Evolutionary conservation across 176 grass and related monocot genomes (phyloP).

Genomic region (Oryza officinalis): DNA sequence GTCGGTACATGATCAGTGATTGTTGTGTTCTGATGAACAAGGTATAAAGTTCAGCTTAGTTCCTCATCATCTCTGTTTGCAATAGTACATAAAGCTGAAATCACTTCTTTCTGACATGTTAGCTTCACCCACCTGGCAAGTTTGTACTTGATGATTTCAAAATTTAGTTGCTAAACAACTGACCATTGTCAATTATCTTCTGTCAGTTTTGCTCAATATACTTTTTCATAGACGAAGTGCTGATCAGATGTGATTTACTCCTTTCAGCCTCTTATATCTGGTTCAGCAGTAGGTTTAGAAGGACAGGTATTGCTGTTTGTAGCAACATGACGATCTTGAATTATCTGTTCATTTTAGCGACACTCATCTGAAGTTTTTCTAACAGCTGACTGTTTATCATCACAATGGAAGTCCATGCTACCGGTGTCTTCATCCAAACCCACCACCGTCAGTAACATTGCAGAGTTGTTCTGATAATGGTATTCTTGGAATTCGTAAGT

Average conservation of each 20-base stretch:
- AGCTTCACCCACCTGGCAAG: background rate
- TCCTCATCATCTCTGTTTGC: background rate
- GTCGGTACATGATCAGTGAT: constrained; percentile 93
- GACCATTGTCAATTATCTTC: background rate
- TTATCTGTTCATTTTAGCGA: constrained; percentile 5
- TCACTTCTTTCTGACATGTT: background rate
- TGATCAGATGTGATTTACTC: constrained; percentile 35
- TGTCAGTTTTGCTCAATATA: background rate
- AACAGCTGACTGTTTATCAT: constrained; percentile 73
- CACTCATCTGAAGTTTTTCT: background rate
- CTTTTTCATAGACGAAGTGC: background rate
- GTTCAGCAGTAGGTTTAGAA: constrained; percentile 88
- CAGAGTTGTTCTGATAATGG: constrained; percentile 89
- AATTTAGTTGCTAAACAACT: background rate
- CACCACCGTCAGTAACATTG: constrained; percentile 69
- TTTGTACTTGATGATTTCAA: background rate
- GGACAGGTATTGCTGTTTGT: constrained; percentile 58
- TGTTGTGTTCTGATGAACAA: constrained; percentile 87
- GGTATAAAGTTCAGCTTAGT: constrained; percentile 45
- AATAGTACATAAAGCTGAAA: background rate
- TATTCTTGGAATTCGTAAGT: constrained; percentile 90
- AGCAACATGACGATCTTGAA: constrained; percentile 11
- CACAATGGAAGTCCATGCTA: constrained; percentile 94
- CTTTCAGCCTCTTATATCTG: constrained; percentile 80
- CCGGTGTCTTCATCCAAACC: constrained; percentile 79